A percentile compares a stretch with the other conserved stretches of the same genome.
Evolutionary conservation across 139 green algal genomes (phyloP).

Genomic region (Coelastrella sp.): DNA sequence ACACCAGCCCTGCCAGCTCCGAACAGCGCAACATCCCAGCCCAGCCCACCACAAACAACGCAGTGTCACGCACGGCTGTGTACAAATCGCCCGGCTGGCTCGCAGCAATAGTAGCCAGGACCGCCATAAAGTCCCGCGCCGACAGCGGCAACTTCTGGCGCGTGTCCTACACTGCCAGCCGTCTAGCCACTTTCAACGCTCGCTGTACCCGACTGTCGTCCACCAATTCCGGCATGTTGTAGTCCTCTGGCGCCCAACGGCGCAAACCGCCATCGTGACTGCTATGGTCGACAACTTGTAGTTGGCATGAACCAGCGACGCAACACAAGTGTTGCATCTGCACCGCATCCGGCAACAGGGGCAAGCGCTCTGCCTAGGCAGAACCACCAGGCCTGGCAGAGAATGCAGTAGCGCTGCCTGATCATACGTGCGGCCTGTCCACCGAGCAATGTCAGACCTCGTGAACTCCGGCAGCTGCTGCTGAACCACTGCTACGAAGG

Average conservation of each 20-base stretch:
- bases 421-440: neutral
- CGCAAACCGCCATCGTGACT: neutral
- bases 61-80: neutral
- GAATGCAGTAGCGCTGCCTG: neutral
- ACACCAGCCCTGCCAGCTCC: neutral
- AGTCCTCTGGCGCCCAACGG: slow-evolving; percentile 1
- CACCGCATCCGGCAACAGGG: neutral
- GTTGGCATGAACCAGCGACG: neutral
- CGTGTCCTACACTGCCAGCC: neutral
- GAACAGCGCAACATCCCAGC: slow-evolving; percentile 23
- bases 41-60: neutral
- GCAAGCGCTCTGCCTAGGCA: neutral
- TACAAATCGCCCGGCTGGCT: neutral
- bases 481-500: neutral
- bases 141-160: slow-evolving; percentile 20
- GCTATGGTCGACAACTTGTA: slow-evolving; percentile 29
- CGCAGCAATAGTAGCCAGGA: neutral
- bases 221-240: neutral
- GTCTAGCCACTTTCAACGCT: slow-evolving; percentile 11
- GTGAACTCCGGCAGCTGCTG: neutral
- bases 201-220: neutral
- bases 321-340: neutral
- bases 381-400: too few relatives aligned
- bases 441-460: neutral
- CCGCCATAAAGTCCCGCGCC: neutral